phyloP scores from a whole-genome alignment of 78 protist species.

The Dictyostelium firmibasis region DNA sequence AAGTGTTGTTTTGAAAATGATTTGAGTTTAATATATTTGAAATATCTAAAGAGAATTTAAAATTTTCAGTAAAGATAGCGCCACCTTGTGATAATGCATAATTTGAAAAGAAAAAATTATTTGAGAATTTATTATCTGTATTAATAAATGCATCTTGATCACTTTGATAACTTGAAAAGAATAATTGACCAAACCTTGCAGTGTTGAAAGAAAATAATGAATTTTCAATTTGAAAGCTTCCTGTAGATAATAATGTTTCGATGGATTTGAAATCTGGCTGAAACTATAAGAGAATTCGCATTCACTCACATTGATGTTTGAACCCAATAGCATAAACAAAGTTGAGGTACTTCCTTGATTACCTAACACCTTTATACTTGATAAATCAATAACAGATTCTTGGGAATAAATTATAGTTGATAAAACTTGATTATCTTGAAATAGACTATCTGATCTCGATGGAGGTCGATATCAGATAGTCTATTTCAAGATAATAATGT shows the following conservation, averaged over 20 bases:
- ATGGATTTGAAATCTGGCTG: neutral
- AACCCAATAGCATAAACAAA: too few relatives aligned
- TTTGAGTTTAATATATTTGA: neutral
- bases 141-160: neutral
- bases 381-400: neutral
- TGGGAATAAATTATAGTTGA: neutral
- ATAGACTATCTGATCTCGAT: neutral
- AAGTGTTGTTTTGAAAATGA: neutral
- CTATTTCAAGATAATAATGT: neutral
- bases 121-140: neutral
- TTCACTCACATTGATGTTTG: neutral
- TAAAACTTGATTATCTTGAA: neutral
- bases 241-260: neutral
- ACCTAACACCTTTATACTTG: neutral
- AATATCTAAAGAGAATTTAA: neutral
- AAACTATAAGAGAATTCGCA: neutral
- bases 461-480: neutral
- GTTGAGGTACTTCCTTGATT: neutral
- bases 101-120: neutral
- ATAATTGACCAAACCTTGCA: neutral
- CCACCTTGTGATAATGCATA: neutral
- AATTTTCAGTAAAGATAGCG: neutral
- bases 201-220: neutral
- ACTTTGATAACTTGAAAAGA: neutral
- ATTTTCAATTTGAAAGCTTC: neutral